These are phyloP conservation scores for Saitozyma sp. DNA, from an alignment of 768 basidiomycete genomes.

Conservation along the genomic window DNA sequence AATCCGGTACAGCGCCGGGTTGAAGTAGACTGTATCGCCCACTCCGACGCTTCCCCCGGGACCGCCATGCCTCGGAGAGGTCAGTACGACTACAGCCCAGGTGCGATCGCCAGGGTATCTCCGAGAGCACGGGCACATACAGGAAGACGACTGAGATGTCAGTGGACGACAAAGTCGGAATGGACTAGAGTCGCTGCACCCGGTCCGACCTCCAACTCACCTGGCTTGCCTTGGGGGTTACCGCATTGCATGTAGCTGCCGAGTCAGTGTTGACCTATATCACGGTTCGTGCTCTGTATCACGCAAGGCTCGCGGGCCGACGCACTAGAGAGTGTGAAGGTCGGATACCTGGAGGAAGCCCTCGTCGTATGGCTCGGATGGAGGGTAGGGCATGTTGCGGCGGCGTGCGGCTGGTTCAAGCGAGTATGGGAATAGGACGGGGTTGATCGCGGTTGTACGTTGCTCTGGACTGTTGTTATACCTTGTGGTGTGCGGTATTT, in stretches of 20 bases:
- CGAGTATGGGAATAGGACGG: too few species aligned
- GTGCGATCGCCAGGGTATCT: too few species aligned
- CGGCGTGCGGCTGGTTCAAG: too few species aligned
- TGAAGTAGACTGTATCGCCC: slow-evolving; percentile 75
- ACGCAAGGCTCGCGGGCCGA: not conserved
- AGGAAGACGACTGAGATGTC: slow-evolving; percentile 18
- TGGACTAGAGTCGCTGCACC: too few species aligned
- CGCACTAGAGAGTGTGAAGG: slow-evolving; percentile 75
- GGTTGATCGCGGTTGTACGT: too few species aligned
- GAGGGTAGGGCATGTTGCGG: slow-evolving; percentile 57
- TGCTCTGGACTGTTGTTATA: too few species aligned
- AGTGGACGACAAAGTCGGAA: too few species aligned
- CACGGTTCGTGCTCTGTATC: too few species aligned
- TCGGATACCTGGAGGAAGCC: slow-evolving; percentile 71
- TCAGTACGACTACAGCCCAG: not conserved
- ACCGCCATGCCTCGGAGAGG: slow-evolving; percentile 18
- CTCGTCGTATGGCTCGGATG: slow-evolving; percentile 65
- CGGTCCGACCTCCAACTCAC: too few species aligned
- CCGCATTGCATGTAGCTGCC: slow-evolving; percentile 77
- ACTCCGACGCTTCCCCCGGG: slow-evolving; percentile 68
- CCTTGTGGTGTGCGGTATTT: too few species aligned
- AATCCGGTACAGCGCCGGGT: slow-evolving; percentile 76
- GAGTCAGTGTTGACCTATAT: not conserved
- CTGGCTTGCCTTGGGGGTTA: slow-evolving; percentile 69
- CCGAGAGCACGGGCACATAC: slow-evolving; percentile 8